These are phyloP conservation scores for Amorphotheca resinae DNA, from an alignment of 495 filamentous ascomycete species.

Conservation along the genomic window DNA sequence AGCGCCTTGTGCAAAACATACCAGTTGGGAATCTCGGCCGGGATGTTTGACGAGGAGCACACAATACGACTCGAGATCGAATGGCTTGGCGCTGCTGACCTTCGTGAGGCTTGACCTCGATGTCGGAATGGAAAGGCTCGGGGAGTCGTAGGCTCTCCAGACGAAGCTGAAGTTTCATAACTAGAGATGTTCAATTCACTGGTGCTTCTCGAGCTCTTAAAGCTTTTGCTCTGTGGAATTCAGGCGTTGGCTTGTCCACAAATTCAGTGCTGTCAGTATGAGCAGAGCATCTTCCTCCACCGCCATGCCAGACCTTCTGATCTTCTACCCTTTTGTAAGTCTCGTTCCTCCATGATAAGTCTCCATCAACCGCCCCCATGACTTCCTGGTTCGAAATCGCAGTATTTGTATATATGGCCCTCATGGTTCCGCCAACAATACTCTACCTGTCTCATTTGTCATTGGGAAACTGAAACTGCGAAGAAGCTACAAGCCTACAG, in stretches of 20 bases:
- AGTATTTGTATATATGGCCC: neutral
- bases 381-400: neutral
- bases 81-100: too few species aligned
- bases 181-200: neutral
- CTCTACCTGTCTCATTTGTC: neutral
- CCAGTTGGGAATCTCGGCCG: too few species aligned
- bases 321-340: too few species aligned
- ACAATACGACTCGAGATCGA: too few species aligned
- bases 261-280: neutral
- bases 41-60: too few species aligned
- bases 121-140: too few species aligned
- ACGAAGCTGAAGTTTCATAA: neutral
- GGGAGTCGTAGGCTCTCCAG: neutral
- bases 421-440: neutral
- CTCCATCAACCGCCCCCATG: neutral
- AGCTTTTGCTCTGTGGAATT: too few species aligned
- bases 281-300: neutral
- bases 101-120: too few species aligned
- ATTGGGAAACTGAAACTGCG: neutral
- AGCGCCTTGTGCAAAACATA: too few species aligned
- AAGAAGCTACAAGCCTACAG: neutral
- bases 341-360: neutral
- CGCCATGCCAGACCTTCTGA: neutral
- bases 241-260: neutral
- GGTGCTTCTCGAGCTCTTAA: neutral